Percentiles rank a stretch among this genome's conserved stretches.
Conservation (phyloP, 1,284 basidiomycete species). For the Rhodotorula mucilaginosa region DNA sequence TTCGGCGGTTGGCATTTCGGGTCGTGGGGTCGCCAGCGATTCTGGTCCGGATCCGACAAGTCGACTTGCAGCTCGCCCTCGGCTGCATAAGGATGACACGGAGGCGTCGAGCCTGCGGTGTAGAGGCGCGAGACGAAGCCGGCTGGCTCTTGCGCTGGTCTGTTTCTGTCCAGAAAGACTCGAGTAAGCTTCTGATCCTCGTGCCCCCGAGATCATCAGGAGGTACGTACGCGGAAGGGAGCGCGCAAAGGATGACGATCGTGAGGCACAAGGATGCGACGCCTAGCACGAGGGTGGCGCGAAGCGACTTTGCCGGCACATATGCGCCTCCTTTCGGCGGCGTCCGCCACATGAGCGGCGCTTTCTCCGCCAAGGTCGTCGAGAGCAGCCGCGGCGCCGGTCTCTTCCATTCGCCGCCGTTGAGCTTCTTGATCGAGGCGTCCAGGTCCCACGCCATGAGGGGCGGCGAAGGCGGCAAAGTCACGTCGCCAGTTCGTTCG, state of each 20-base stretch:
- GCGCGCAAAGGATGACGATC: too few species aligned
- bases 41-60: slow-evolving; percentile 40
- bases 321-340: slow-evolving; percentile 22
- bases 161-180: too few species aligned
- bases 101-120: neutral
- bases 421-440: neutral
- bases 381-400: slow-evolving; percentile 1
- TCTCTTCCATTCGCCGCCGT: neutral
- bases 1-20: slow-evolving; percentile 26
- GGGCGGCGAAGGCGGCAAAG: slow-evolving; percentile 33
- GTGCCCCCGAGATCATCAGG: too few species aligned
- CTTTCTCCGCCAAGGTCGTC: neutral
- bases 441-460: slow-evolving; percentile 26
- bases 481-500: slow-evolving; percentile 33
- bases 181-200: slow-evolving; percentile 2
- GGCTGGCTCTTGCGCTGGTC: too few species aligned
- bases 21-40: slow-evolving; percentile 41
- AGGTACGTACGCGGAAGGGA: too few species aligned
- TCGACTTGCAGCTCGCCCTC: slow-evolving; percentile 41
- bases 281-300: too few species aligned
- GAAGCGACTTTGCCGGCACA: too few species aligned
- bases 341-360: slow-evolving; percentile 10
- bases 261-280: too few species aligned
- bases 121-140: neutral
- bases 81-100: slow-evolving; percentile 42